Percentiles rank a stretch among this genome's conserved stretches.
These are phyloP conservation scores for Lanmaoa pseudosensibilis DNA, from an alignment of 768 basidiomycete genomes.

Conservation along the genomic window DNA sequence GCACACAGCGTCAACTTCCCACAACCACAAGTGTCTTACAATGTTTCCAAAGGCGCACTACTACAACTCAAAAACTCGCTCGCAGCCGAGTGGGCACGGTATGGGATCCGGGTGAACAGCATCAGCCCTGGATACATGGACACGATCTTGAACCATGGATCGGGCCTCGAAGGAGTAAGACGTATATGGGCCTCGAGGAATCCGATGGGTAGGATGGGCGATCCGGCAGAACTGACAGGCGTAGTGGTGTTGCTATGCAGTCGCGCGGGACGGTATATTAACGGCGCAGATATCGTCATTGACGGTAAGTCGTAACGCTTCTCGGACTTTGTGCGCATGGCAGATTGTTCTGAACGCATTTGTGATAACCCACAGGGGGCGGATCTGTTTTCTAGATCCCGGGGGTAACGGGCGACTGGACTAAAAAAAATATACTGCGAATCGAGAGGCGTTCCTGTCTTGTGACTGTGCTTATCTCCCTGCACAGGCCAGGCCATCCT, in stretches of 20 bases:
- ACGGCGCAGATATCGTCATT: constrained; percentile 41
- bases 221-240: constrained; percentile 41
- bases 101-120: constrained; percentile 45
- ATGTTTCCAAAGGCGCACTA: constrained; percentile 43
- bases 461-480: not conserved
- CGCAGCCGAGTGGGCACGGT: constrained; percentile 42
- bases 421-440: not conserved
- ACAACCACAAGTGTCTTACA: constrained; percentile 42
- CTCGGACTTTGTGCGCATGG: not conserved
- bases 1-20: constrained; percentile 44
- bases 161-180: constrained; percentile 33
- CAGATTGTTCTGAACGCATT: not conserved
- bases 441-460: not conserved
- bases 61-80: constrained; percentile 41
- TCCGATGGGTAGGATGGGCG: constrained; percentile 46
- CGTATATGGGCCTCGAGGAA: constrained; percentile 40
- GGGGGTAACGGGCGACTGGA: not conserved
- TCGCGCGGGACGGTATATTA: constrained; percentile 44
- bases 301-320: constrained; percentile 37
- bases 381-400: constrained; percentile 20
- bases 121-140: constrained; percentile 47
- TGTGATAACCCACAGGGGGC: constrained; percentile 16
- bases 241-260: constrained; percentile 43
- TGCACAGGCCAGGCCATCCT: too few relatives aligned
- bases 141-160: constrained; percentile 41